phyloP scores from a whole-genome alignment of 73 alveolate genomes.

The Paramecium bursaria region DNA sequence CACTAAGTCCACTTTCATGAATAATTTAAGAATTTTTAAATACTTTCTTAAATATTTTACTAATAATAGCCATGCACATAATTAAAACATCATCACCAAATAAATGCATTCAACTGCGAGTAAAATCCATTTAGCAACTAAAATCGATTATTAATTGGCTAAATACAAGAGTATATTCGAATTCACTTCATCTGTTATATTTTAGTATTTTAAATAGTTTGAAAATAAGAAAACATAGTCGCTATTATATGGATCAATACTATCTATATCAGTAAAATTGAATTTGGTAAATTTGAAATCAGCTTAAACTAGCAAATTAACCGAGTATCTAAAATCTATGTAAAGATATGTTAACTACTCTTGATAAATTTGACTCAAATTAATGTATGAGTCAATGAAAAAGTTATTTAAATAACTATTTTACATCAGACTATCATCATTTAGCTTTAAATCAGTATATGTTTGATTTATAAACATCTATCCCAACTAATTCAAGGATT shows the following conservation, averaged over 20 bases:
- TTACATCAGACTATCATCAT: too few species aligned
- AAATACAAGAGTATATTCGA: not conserved
- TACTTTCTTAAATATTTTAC: not conserved
- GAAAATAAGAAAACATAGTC: not conserved
- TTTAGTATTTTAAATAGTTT: not conserved
- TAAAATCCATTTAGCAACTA: not conserved
- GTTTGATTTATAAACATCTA: not conserved
- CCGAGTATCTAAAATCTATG: too few species aligned
- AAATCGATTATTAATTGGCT: not conserved
- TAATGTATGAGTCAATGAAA: too few species aligned
- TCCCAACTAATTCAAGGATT: not conserved
- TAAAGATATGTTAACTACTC: too few species aligned
- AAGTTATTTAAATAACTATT: too few species aligned
- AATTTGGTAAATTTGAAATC: not conserved
- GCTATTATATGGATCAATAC: not conserved
- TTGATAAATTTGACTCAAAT: too few species aligned
- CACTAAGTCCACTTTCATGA: not conserved
- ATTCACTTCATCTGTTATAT: not conserved
- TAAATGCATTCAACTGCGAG: not conserved
- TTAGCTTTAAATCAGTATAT: too few species aligned
- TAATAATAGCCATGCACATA: constrained; percentile 2
- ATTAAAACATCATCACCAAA: not conserved
- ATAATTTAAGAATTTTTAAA: not conserved
- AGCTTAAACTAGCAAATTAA: not conserved
- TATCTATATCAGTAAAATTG: not conserved